Evolutionary conservation across 345 rosid species (phyloP).

Genomic region (Psidium friedrichsthalianum): DNA sequence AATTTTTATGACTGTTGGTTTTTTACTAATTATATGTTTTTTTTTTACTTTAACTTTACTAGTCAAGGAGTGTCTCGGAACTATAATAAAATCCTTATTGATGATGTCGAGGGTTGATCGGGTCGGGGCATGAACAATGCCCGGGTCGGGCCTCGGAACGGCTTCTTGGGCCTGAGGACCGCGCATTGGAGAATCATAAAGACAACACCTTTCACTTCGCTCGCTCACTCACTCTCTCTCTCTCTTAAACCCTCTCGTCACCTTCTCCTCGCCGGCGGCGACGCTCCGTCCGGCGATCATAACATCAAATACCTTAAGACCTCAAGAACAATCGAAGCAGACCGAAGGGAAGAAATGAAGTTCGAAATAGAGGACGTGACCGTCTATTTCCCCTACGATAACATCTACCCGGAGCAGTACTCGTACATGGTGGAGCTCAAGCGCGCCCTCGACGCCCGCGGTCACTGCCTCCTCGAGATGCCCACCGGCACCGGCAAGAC

Average conservation of each 20-base stretch:
- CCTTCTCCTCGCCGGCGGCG: not conserved
- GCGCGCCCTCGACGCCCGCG: slow-evolving; percentile 88
- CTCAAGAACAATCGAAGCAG: not conserved
- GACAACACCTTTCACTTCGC: not conserved
- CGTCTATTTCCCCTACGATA: slow-evolving; percentile 86
- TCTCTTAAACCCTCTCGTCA: not conserved
- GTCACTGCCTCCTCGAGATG: slow-evolving; percentile 99
- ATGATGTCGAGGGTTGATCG: not conserved
- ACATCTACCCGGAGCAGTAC: slow-evolving; percentile 93
- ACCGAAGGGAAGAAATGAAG: slow-evolving; percentile 34
- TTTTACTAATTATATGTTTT: not conserved
- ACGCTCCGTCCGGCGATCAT: not conserved
- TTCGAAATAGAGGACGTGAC: slow-evolving; percentile 81
- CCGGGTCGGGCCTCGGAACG: not conserved
- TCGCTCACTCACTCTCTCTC: not conserved
- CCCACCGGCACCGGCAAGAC: slow-evolving; percentile 99
- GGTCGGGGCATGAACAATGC: not conserved
- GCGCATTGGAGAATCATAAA: not conserved
- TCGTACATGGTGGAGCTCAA: slow-evolving; percentile 90
- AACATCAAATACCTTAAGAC: not conserved
- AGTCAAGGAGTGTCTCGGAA: not conserved
- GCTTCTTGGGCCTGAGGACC: not conserved
- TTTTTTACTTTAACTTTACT: not conserved
- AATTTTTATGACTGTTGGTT: not conserved
- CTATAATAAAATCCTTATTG: not conserved